These are phyloP conservation scores for Pseudozyma hubeiensis DNA, from an alignment of 1,284 basidiomycete species.

Conservation along the genomic window DNA sequence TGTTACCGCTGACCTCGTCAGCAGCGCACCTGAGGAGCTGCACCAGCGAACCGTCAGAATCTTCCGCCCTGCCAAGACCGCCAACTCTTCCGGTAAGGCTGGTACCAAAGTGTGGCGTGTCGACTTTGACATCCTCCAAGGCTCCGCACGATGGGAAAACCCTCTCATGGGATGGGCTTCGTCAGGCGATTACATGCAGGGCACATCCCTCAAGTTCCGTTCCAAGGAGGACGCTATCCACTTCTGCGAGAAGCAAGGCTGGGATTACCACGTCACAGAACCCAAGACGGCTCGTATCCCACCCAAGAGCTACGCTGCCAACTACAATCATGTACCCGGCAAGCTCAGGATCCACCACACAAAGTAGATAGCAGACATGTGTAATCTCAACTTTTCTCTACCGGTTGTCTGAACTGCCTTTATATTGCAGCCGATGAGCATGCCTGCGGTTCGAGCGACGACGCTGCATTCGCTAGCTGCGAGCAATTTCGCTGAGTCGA, in stretches of 20 bases:
- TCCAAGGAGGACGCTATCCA: slow-evolving; percentile 91
- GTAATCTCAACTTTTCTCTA: neutral
- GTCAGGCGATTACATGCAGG: slow-evolving; percentile 94
- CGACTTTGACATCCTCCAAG: slow-evolving; percentile 91
- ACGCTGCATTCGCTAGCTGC: too few species aligned
- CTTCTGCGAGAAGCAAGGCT: slow-evolving; percentile 74
- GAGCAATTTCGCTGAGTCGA: too few species aligned
- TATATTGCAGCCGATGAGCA: neutral
- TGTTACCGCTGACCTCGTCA: slow-evolving; percentile 53
- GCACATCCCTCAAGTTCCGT: slow-evolving; percentile 85
- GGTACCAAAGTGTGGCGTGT: slow-evolving; percentile 92
- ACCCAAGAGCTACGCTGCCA: slow-evolving; percentile 82
- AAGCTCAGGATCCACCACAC: slow-evolving; percentile 89
- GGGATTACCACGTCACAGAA: slow-evolving; percentile 69
- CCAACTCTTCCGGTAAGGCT: slow-evolving; percentile 89
- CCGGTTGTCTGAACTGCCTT: too few species aligned
- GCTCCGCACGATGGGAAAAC: slow-evolving; percentile 95
- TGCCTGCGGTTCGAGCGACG: neutral
- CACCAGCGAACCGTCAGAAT: slow-evolving; percentile 89
- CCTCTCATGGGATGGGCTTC: slow-evolving; percentile 95
- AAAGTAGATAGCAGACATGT: slow-evolving; percentile 76
- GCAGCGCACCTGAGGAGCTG: slow-evolving; percentile 74
- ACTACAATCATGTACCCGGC: slow-evolving; percentile 85
- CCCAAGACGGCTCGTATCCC: slow-evolving; percentile 69
- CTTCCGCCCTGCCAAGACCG: slow-evolving; percentile 91